Percentiles rank a stretch among this genome's conserved stretches.
These are phyloP conservation scores for Reutealis trisperma DNA, from an alignment of 345 rosid genomes.

Conservation along the genomic window DNA sequence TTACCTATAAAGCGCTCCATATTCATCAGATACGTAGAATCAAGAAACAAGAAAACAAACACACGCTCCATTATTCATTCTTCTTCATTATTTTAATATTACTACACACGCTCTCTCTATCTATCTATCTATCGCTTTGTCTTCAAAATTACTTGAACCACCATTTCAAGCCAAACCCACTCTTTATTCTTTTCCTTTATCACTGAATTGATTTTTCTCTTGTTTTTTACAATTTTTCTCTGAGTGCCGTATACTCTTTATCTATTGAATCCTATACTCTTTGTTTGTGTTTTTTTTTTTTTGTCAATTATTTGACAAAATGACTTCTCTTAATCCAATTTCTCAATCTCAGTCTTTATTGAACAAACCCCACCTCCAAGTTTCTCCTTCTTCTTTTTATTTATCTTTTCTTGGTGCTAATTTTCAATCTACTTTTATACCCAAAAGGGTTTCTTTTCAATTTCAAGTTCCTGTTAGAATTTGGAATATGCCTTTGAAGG, in stretches of 20 bases:
- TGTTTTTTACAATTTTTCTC: background rate
- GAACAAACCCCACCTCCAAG: slow-evolving; percentile 39
- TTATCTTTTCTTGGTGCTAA: slow-evolving; percentile 4
- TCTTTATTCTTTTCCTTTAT: background rate
- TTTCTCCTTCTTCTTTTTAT: slow-evolving; percentile 10
- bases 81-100: background rate
- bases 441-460: slow-evolving; percentile 20
- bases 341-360: slow-evolving; percentile 48
- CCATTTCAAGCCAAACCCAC: slow-evolving; percentile 24
- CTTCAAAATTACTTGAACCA: slow-evolving; percentile 41
- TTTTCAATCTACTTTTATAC: slow-evolving; percentile 37
- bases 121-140: slow-evolving; percentile 18
- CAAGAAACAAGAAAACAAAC: background rate
- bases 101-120: no score
- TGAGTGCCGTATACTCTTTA: slow-evolving; percentile 33
- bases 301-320: slow-evolving; percentile 14
- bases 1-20: background rate
- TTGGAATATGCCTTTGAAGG: slow-evolving; percentile 44
- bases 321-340: slow-evolving; percentile 65
- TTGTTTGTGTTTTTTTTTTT: background rate
- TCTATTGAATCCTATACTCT: background rate
- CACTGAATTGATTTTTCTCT: background rate
- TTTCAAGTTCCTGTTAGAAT: slow-evolving; percentile 15
- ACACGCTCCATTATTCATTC: background rate
- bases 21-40: background rate